These are phyloP conservation scores for Closterium sp. DNA, from an alignment of 139 green algal species.

Conservation along the genomic window DNA sequence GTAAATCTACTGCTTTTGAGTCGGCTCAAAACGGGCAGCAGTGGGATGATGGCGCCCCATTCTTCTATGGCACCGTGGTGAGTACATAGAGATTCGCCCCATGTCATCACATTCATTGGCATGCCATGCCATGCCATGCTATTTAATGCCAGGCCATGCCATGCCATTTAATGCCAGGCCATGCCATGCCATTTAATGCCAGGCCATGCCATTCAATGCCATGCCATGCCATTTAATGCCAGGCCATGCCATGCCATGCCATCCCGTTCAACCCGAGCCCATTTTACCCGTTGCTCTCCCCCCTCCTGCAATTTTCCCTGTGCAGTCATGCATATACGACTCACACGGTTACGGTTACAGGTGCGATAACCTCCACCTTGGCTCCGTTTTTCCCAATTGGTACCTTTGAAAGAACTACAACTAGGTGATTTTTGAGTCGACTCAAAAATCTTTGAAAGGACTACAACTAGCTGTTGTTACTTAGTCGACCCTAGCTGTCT, in stretches of 20 bases:
- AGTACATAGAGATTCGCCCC: not conserved
- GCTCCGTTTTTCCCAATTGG: too few relatives aligned
- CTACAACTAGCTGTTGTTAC: not conserved
- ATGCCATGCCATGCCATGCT: slow-evolving; percentile 16
- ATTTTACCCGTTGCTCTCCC: not conserved
- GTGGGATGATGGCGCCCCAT: slow-evolving; percentile 26
- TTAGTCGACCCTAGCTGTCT: too few relatives aligned
- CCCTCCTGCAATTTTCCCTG: not conserved
- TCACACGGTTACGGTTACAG: not conserved
- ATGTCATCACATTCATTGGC: slow-evolving; percentile 9
- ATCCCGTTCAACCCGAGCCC: not conserved
- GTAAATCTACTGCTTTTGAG: too few relatives aligned
- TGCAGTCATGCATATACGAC: not conserved
- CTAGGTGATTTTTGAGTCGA: too few relatives aligned
- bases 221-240: too few relatives aligned
- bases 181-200: not conserved
- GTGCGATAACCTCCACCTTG: too few relatives aligned
- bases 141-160: not conserved
- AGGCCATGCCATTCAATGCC: too few relatives aligned
- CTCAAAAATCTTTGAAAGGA: too few relatives aligned
- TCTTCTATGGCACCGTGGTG: slow-evolving; percentile 49
- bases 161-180: not conserved
- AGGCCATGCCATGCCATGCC: not conserved
- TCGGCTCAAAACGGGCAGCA: slow-evolving; percentile 41
- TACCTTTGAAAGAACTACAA: too few relatives aligned